These are phyloP conservation scores for Fusarium graminum DNA, from an alignment of 2,329 filamentous ascomycete genomes.

Conservation along the genomic window DNA sequence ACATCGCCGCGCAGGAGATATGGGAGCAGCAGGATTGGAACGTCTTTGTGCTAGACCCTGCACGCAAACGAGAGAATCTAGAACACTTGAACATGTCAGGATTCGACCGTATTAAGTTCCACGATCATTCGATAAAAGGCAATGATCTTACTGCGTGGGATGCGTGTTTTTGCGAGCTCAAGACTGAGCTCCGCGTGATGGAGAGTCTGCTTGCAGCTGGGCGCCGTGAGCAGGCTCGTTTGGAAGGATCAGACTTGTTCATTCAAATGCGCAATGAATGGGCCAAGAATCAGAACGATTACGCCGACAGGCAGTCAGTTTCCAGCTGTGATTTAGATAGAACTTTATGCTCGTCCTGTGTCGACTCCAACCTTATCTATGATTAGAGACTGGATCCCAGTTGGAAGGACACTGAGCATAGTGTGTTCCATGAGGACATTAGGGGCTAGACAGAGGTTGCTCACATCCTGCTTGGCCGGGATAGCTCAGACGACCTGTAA, in stretches of 20 bases:
- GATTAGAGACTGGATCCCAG: background rate
- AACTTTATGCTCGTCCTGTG: background rate
- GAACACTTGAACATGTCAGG: background rate
- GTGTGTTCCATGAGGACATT: background rate
- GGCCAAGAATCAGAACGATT: background rate
- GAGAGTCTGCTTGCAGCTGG: conserved; percentile 16
- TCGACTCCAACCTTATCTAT: background rate
- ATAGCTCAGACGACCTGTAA: no score
- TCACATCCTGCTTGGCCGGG: background rate
- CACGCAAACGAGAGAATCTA: background rate
- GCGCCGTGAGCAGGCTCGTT: conserved; percentile 23
- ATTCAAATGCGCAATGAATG: conserved; percentile 21
- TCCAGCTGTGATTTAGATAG: background rate
- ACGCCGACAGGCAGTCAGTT: background rate
- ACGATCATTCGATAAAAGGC: background rate
- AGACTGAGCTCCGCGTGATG: background rate
- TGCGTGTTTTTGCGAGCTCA: background rate
- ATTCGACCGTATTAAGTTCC: conserved; percentile 2
- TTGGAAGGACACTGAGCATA: background rate
- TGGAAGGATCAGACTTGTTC: conserved; percentile 22
- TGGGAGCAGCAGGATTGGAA: conserved; percentile 25
- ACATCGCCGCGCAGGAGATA: conserved; percentile 7
- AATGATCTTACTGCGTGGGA: background rate
- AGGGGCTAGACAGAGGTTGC: background rate
- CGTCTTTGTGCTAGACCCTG: conserved; percentile 25